A percentile compares a stretch with the other conserved stretches of the same genome.
Conservation (phyloP, 208 protist species). For the Crithidia bombi region DNA sequence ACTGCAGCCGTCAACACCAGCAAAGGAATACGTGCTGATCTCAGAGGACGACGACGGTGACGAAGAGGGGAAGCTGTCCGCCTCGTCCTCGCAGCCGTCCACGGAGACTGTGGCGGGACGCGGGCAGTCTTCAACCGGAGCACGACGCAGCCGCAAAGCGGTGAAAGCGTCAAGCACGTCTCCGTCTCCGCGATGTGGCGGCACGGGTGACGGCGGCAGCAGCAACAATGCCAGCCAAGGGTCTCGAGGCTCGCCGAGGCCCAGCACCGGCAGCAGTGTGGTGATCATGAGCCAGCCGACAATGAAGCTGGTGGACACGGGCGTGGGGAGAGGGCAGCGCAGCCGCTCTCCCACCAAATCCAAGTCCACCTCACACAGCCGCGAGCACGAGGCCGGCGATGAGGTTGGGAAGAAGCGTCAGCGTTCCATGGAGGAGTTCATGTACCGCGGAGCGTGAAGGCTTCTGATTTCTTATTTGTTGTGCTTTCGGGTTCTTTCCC, state of each 20-base stretch:
- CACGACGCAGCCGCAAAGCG: not conserved
- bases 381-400: not conserved
- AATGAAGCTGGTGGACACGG: not conserved
- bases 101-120: not conserved
- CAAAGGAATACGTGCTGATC: constrained; percentile 17
- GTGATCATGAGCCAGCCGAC: constrained; percentile 30
- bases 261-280: constrained; percentile 42
- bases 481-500: not conserved
- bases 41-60: constrained; percentile 33
- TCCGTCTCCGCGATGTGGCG: constrained; percentile 13
- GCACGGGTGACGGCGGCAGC: not conserved
- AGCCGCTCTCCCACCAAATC: not conserved
- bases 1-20: not conserved
- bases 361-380: not conserved
- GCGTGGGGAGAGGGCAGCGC: not conserved
- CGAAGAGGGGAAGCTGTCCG: not conserved
- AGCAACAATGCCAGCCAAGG: not conserved
- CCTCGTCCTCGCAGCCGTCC: not conserved
- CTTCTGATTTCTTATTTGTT: not conserved
- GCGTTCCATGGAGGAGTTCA: constrained; percentile 46
- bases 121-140: not conserved
- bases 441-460: constrained; percentile 19
- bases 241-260: constrained; percentile 20
- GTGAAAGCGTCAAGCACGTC: constrained; percentile 5
- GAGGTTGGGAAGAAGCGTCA: constrained; percentile 27